Percentiles rank a stretch among this genome's conserved stretches.
Evolutionary conservation across 2,329 filamentous ascomycete species (phyloP).

Genomic region (Apiospora marii): DNA sequence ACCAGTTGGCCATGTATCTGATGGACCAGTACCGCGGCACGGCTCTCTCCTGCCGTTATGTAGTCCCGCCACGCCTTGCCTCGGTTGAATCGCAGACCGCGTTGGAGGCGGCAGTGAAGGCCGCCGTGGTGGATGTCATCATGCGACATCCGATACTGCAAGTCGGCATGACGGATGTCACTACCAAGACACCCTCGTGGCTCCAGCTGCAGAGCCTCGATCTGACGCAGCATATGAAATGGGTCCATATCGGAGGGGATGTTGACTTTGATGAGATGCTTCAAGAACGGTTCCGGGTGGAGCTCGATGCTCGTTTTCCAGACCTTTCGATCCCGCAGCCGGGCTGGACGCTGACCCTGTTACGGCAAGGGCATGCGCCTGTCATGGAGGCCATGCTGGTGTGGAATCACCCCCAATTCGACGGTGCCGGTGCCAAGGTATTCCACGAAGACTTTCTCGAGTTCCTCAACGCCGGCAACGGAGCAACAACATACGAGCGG

Average conservation of each 20-base stretch:
- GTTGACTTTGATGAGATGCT: slow-evolving; percentile 21
- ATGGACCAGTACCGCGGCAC: slow-evolving; percentile 34
- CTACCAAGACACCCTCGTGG: slow-evolving; percentile 30
- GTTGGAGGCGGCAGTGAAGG: slow-evolving; percentile 29
- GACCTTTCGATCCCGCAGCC: slow-evolving; percentile 28
- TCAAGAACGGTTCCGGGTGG: slow-evolving; percentile 24
- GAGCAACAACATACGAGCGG: background rate
- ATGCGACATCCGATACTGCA: slow-evolving; percentile 33
- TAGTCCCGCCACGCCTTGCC: slow-evolving; percentile 29
- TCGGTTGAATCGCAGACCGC: slow-evolving; percentile 18
- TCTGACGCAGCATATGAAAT: slow-evolving; percentile 33
- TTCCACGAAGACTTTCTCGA: slow-evolving; percentile 31
- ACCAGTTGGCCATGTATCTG: slow-evolving; percentile 36
- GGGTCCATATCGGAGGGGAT: slow-evolving; percentile 27
- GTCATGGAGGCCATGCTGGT: slow-evolving; percentile 33
- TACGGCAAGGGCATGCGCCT: slow-evolving; percentile 18
- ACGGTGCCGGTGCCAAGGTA: slow-evolving; percentile 36
- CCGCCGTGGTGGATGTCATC: slow-evolving; percentile 30
- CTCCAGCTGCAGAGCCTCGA: slow-evolving; percentile 33
- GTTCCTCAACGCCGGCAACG: background rate
- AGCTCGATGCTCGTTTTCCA: slow-evolving; percentile 31
- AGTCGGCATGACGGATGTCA: slow-evolving; percentile 32
- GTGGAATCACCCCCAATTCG: slow-evolving; percentile 33
- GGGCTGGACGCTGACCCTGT: slow-evolving; percentile 33
- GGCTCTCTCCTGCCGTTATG: slow-evolving; percentile 34